Conservation (phyloP, 371 early-diverging fungal species). For the Zopfochytrium polystomum region DNA sequence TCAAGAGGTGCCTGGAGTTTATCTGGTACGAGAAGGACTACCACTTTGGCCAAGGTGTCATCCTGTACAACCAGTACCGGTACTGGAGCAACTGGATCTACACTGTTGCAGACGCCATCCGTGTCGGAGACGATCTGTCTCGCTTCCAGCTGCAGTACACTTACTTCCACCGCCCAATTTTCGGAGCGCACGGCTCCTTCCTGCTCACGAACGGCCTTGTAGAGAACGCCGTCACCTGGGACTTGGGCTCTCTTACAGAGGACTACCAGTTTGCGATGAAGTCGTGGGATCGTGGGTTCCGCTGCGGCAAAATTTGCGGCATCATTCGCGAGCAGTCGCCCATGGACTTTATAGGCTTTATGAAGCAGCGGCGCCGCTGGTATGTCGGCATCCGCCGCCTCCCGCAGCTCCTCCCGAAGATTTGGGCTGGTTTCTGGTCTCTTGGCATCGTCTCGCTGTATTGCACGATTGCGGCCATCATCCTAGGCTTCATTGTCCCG, state of each 20-base stretch:
- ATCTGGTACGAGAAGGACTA: conserved; percentile 51
- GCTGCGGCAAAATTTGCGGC: conserved; percentile 48
- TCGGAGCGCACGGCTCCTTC: conserved; percentile 56
- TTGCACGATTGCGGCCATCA: conserved; percentile 42
- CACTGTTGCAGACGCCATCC: conserved; percentile 54
- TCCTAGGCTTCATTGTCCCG: conserved; percentile 38
- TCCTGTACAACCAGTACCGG: conserved; percentile 54
- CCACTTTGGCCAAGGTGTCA: conserved; percentile 55
- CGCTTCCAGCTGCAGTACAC: conserved; percentile 55
- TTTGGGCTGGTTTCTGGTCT: conserved; percentile 53
- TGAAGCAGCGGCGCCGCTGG: conserved; percentile 55
- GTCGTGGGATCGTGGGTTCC: conserved; percentile 50
- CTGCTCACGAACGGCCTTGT: conserved; percentile 50
- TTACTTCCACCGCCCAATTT: conserved; percentile 51
- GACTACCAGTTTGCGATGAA: conserved; percentile 51
- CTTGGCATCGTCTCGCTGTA: conserved; percentile 43
- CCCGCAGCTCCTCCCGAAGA: conserved; percentile 44
- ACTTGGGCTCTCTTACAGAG: conserved; percentile 51
- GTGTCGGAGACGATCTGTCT: conserved; percentile 53
- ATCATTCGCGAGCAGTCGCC: conserved; percentile 53
- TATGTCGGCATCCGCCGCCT: conserved; percentile 53
- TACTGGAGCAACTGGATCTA: conserved; percentile 55
- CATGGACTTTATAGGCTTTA: conserved; percentile 45
- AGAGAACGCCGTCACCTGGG: conserved; percentile 54
- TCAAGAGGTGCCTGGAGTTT: conserved; percentile 45